Percentiles rank a stretch among this genome's conserved stretches.
phyloP scores from a whole-genome alignment of 805 yeast genomes.

The Candida loeiensis region DNA sequence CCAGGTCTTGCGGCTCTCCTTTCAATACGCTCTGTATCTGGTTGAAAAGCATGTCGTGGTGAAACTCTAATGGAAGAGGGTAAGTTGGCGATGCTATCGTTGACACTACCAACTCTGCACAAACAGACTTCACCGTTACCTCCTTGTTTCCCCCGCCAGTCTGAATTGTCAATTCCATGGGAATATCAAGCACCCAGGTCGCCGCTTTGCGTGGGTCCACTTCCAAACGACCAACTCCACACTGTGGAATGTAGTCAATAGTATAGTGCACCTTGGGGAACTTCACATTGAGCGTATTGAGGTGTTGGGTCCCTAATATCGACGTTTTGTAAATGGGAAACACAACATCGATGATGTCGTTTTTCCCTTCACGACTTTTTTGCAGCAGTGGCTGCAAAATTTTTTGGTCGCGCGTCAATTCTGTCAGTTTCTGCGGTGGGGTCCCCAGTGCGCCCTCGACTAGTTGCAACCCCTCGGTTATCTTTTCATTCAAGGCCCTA shows the following conservation, averaged over 20 bases:
- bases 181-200: slow-evolving; percentile 27
- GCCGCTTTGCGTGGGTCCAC: neutral
- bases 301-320: slow-evolving; percentile 2
- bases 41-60: slow-evolving; percentile 32
- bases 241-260: slow-evolving; percentile 23
- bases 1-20: slow-evolving; percentile 9
- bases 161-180: slow-evolving; percentile 16
- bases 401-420: neutral
- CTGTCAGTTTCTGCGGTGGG: neutral
- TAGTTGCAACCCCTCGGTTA: neutral
- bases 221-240: neutral
- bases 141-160: slow-evolving; percentile 5
- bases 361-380: neutral
- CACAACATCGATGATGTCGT: slow-evolving; percentile 1
- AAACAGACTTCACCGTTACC: slow-evolving; percentile 15
- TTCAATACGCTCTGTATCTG: slow-evolving; percentile 7
- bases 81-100: slow-evolving; percentile 27
- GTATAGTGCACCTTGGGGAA: slow-evolving; percentile 8
- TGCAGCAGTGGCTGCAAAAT: neutral
- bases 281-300: slow-evolving; percentile 9
- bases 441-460: neutral
- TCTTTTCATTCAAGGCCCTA: neutral
- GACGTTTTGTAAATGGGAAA: slow-evolving; percentile 4
- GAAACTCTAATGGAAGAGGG: slow-evolving; percentile 38
- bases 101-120: slow-evolving; percentile 29